Percentiles rank a stretch among this genome's conserved stretches.
Conservation (phyloP, 345 rosid species). For the Physaria fendleri region DNA sequence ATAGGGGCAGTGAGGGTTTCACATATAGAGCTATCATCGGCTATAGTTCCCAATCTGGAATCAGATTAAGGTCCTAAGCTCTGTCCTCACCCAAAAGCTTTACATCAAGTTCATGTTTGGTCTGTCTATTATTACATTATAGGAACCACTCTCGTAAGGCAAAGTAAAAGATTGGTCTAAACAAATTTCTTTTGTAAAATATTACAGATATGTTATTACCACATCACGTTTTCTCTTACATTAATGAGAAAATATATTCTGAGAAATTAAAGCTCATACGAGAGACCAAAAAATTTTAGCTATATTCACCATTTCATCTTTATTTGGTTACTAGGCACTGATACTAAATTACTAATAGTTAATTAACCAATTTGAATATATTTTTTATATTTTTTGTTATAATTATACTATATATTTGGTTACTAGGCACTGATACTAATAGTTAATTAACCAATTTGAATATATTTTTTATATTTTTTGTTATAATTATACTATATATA, state of each 20-base stretch:
- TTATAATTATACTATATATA: no score
- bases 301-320: not conserved
- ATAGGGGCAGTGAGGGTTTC: slow-evolving; percentile 93
- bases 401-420: no score
- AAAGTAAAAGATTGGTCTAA: not conserved
- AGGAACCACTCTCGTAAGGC: not conserved
- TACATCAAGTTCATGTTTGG: slow-evolving; percentile 10
- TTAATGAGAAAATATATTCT: not conserved
- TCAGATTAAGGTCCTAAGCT: slow-evolving; percentile 25
- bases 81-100: slow-evolving; percentile 14
- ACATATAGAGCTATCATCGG: slow-evolving; percentile 82
- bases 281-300: no score
- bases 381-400: no score
- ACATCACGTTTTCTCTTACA: not conserved
- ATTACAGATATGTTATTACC: not conserved
- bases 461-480: no score
- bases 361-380: no score
- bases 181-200: not conserved
- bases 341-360: no score
- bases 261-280: not conserved
- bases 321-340: no score
- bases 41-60: slow-evolving; percentile 71
- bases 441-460: no score
- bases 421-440: no score
- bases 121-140: not conserved